Evolutionary conservation across 257 asterid genomes (phyloP).

Genomic region (Osmanthus fragrans): DNA sequence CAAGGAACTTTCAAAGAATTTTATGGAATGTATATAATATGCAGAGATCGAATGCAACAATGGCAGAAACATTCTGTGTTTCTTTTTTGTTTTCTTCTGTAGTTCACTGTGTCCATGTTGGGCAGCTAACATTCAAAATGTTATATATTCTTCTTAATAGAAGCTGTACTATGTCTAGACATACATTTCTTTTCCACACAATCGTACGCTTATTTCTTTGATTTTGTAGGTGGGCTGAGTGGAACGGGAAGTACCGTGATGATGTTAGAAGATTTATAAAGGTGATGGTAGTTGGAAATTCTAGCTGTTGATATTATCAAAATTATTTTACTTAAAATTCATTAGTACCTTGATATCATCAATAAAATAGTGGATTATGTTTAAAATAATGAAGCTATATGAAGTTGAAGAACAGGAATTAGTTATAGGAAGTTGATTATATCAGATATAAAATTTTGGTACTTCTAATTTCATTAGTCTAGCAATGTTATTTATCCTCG

Average conservation of each 20-base stretch:
- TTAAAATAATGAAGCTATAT: neutral
- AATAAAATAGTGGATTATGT: neutral
- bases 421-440: neutral
- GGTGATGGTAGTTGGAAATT: constrained; percentile 46
- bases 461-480: neutral
- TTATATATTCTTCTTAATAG: neutral
- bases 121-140: neutral
- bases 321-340: constrained; percentile 2
- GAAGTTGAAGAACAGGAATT: neutral
- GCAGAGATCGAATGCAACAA: constrained; percentile 9
- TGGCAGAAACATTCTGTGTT: constrained; percentile 5
- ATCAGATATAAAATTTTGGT: neutral
- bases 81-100: constrained; percentile 6
- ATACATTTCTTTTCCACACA: neutral
- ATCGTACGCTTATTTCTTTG: constrained; percentile 20
- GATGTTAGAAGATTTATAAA: constrained; percentile 84
- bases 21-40: constrained; percentile 11
- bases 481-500: neutral
- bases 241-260: constrained; percentile 97
- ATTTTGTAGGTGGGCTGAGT: constrained; percentile 93
- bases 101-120: constrained; percentile 4
- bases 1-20: neutral
- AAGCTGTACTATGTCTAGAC: neutral
- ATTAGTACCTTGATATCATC: constrained; percentile 2
- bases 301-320: constrained; percentile 2